Conservation (phyloP, 768 basidiomycete genomes). For the Exidia glandulosa region DNA sequence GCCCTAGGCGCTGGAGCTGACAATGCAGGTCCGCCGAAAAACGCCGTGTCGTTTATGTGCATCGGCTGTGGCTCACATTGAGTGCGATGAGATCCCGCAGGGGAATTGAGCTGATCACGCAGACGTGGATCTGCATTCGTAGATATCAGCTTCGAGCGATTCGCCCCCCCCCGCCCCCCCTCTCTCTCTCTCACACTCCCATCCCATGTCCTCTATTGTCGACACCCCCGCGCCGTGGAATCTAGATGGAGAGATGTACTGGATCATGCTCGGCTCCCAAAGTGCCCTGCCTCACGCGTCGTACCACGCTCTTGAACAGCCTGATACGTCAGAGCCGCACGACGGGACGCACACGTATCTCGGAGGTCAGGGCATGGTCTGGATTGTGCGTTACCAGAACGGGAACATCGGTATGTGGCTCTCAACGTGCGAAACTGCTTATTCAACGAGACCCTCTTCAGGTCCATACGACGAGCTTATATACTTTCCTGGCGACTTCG, state of each 20-base stretch:
- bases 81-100: too few species aligned
- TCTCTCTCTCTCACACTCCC: too few species aligned
- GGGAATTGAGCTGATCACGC: too few species aligned
- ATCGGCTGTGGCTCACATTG: too few species aligned
- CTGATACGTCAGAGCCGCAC: background rate
- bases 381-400: background rate
- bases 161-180: too few species aligned
- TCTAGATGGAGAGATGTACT: background rate
- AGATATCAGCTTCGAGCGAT: too few species aligned
- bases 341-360: background rate
- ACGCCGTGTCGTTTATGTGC: too few species aligned
- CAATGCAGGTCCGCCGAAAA: too few species aligned
- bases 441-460: background rate
- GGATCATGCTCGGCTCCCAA: background rate
- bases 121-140: too few species aligned
- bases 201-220: too few species aligned
- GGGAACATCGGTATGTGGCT: background rate
- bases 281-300: background rate
- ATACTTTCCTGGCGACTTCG: slow-evolving; percentile 6
- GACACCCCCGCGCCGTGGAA: background rate
- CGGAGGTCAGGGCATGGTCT: background rate
- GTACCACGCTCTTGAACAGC: background rate
- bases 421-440: background rate
- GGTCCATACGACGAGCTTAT: slow-evolving; percentile 9
- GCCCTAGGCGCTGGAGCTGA: too few species aligned